Percentiles rank a stretch among this genome's conserved stretches.
These are phyloP conservation scores for Lachnellula occidentalis DNA, from an alignment of 2,329 filamentous ascomycete genomes.

Conservation along the genomic window DNA sequence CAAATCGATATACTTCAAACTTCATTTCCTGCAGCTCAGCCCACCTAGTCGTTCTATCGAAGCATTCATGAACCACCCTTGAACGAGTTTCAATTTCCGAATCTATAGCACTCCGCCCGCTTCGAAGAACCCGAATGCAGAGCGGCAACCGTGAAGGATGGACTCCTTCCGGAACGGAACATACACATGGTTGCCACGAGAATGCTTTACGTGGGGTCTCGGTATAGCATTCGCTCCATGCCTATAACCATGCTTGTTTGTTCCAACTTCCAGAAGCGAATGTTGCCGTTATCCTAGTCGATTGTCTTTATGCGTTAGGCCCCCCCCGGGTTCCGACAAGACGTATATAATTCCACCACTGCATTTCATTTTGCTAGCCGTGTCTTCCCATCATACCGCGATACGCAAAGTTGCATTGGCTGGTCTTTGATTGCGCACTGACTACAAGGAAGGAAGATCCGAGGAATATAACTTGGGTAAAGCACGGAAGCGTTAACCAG, in stretches of 20 bases:
- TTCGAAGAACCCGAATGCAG: not conserved
- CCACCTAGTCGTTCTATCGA: not conserved
- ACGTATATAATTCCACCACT: conserved; percentile 15
- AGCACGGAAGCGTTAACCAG: not conserved
- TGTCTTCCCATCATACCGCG: conserved; percentile 5
- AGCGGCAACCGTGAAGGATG: not conserved
- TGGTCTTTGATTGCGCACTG: not conserved
- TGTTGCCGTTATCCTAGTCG: not conserved
- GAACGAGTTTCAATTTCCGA: not conserved
- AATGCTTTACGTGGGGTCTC: not conserved
- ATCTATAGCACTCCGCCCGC: not conserved
- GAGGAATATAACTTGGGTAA: not conserved
- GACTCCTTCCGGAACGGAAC: not conserved
- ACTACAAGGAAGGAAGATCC: not conserved
- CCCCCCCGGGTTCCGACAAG: conserved; percentile 12
- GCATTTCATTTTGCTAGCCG: conserved; percentile 16
- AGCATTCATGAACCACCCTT: not conserved
- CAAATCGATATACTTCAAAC: too few relatives aligned
- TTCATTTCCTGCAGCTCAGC: not conserved
- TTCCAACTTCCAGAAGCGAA: not conserved
- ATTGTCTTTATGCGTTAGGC: not conserved
- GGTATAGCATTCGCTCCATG: not conserved
- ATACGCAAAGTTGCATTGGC: not conserved
- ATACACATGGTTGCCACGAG: not conserved
- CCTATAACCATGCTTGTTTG: not conserved